phyloP scores from a whole-genome alignment of 805 yeast genomes.

The Candida germanica region DNA sequence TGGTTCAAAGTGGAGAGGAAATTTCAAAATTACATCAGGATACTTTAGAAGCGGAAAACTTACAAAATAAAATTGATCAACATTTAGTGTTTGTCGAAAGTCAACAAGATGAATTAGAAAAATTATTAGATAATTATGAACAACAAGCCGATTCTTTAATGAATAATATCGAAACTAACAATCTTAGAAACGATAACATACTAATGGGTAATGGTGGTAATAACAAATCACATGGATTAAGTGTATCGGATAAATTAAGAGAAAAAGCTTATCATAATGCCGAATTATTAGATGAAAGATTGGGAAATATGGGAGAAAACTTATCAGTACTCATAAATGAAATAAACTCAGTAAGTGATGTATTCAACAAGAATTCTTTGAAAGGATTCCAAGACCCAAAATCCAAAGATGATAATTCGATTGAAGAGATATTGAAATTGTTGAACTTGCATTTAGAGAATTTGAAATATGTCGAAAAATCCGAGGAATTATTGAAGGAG shows the following conservation, averaged over 20 bases:
- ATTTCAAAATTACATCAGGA: slow-evolving; percentile 75
- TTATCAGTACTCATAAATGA: slow-evolving; percentile 73
- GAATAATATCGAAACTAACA: slow-evolving; percentile 31
- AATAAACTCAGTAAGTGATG: slow-evolving; percentile 78
- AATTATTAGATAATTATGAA: slow-evolving; percentile 79
- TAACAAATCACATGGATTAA: slow-evolving; percentile 29
- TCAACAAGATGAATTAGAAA: slow-evolving; percentile 90
- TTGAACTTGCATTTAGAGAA: slow-evolving; percentile 88
- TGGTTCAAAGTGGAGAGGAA: slow-evolving; percentile 83
- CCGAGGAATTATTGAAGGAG: slow-evolving; percentile 64
- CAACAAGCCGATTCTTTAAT: slow-evolving; percentile 57
- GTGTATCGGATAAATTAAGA: slow-evolving; percentile 78
- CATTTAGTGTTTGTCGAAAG: slow-evolving; percentile 79
- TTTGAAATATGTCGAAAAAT: slow-evolving; percentile 78
- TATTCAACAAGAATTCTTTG: slow-evolving; percentile 62
- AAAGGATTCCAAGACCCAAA: slow-evolving; percentile 25
- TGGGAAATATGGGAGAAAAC: slow-evolving; percentile 75
- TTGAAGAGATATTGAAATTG: slow-evolving; percentile 72
- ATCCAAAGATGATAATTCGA: slow-evolving; percentile 35
- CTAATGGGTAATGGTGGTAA: slow-evolving; percentile 12
- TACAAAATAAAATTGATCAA: slow-evolving; percentile 84
- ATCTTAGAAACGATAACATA: slow-evolving; percentile 10
- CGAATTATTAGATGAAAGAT: slow-evolving; percentile 74
- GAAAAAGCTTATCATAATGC: slow-evolving; percentile 88
- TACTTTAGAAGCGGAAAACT: slow-evolving; percentile 77